A percentile compares a stretch with the other conserved stretches of the same genome.
Conservation (phyloP, 2,329 filamentous ascomycete species). For the Fusarium tuaranense region DNA sequence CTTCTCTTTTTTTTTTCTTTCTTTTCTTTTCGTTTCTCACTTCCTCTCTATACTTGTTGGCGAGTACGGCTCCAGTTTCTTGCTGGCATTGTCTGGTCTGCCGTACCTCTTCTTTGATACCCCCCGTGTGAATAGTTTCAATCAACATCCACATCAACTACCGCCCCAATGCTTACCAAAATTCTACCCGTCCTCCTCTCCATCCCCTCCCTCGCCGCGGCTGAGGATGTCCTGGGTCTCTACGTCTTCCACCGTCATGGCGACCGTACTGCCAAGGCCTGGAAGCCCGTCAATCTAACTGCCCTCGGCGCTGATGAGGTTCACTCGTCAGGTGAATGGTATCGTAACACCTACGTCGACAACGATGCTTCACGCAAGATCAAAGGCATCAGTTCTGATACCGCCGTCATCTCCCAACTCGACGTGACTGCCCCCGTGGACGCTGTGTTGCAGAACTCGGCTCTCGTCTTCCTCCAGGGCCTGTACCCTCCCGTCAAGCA, state of each 20-base stretch:
- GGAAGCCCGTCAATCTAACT: conserved; percentile 78
- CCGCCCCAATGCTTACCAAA: conserved; percentile 54
- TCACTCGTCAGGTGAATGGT: conserved; percentile 79
- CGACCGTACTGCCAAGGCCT: conserved; percentile 84
- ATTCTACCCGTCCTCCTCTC: conserved; percentile 53
- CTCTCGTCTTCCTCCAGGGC: conserved; percentile 83
- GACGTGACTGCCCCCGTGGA: conserved; percentile 79
- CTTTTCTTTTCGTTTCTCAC: neutral
- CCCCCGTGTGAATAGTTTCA: conserved; percentile 19
- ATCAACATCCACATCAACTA: conserved; percentile 1
- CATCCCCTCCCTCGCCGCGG: conserved; percentile 52
- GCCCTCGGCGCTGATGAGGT: conserved; percentile 83
- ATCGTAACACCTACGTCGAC: conserved; percentile 79
- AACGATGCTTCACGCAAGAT: conserved; percentile 70
- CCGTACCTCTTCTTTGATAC: neutral
- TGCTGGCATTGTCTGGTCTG: neutral
- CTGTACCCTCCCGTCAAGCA: conserved; percentile 82
- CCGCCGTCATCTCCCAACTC: conserved; percentile 78
- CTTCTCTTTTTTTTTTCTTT: neutral
- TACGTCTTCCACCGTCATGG: conserved; percentile 94
- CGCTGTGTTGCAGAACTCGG: conserved; percentile 83
- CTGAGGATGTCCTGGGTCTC: conserved; percentile 81
- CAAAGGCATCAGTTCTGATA: conserved; percentile 71
- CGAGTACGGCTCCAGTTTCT: neutral
- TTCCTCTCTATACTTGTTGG: neutral